Evolutionary conservation across 768 basidiomycete species (phyloP).

Genomic region (Cystobasidium onofrii): DNA sequence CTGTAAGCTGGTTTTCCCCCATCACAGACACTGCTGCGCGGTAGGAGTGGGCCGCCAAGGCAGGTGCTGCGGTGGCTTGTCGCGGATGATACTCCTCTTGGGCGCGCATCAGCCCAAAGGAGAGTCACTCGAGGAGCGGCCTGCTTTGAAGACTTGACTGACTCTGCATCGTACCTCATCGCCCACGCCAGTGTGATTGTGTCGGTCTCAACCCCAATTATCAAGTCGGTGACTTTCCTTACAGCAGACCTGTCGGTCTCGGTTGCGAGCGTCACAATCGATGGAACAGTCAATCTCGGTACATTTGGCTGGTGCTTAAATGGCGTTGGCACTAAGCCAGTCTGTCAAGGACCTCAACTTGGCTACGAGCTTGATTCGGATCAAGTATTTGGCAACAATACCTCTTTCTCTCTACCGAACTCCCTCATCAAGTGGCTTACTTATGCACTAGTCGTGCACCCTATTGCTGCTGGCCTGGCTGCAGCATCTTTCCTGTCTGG

Average conservation of each 20-base stretch:
- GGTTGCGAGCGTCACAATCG: constrained; percentile 45
- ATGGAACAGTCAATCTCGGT: constrained; percentile 69
- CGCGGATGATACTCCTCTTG: too few relatives aligned
- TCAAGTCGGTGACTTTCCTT: constrained; percentile 85
- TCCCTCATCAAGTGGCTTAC: constrained; percentile 91
- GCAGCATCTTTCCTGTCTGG: constrained; percentile 69
- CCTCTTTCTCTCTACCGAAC: constrained; percentile 57
- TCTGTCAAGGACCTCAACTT: constrained; percentile 47
- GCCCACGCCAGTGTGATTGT: background rate
- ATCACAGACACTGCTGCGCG: background rate
- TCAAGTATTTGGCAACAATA: constrained; percentile 17
- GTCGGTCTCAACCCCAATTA: constrained; percentile 62
- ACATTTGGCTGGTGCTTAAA: constrained; percentile 75
- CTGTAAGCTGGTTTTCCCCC: background rate
- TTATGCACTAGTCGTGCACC: constrained; percentile 81
- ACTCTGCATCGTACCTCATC: too few relatives aligned
- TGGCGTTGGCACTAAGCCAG: constrained; percentile 2
- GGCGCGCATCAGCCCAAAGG: too few relatives aligned
- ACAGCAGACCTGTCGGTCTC: constrained; percentile 55
- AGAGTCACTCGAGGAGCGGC: too few relatives aligned
- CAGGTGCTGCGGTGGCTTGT: too few relatives aligned
- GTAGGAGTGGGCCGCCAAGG: too few relatives aligned
- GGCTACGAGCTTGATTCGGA: constrained; percentile 39
- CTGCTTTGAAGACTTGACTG: too few relatives aligned
- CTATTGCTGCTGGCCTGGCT: constrained; percentile 70